phyloP scores from a whole-genome alignment of 1,284 basidiomycete species.

The Cystobasidium pallidum region DNA sequence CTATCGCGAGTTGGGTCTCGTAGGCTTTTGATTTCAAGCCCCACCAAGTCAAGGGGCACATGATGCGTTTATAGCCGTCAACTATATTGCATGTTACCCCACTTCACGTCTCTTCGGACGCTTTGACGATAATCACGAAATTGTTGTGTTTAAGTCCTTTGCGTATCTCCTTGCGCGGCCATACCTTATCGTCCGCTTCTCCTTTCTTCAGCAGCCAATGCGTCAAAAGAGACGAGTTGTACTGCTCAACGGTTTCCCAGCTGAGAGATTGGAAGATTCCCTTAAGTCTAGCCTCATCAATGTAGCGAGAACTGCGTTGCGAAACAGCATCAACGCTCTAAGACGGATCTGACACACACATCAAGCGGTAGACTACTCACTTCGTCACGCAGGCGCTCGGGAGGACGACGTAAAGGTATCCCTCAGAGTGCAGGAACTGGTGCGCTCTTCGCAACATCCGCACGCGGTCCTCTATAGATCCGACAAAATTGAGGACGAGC shows the following conservation, averaged over 20 bases:
- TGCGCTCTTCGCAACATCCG: slow-evolving; percentile 53
- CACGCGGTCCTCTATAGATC: slow-evolving; percentile 54
- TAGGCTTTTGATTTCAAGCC: no score
- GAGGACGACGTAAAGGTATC: slow-evolving; percentile 57
- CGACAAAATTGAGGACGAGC: slow-evolving; percentile 59
- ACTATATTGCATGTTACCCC: no score
- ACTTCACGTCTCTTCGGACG: not conserved
- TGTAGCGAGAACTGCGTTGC: slow-evolving; percentile 55
- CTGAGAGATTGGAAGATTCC: slow-evolving; percentile 55
- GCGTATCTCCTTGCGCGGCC: slow-evolving; percentile 55
- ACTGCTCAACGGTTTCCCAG: slow-evolving; percentile 54
- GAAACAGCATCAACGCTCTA: not conserved
- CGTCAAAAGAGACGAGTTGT: slow-evolving; percentile 56
- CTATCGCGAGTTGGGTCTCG: no score
- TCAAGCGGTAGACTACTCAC: slow-evolving; percentile 20
- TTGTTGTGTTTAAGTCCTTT: slow-evolving; percentile 56
- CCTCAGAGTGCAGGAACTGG: slow-evolving; percentile 50
- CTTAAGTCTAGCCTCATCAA: slow-evolving; percentile 55
- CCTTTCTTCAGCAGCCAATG: slow-evolving; percentile 55
- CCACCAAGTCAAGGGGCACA: no score
- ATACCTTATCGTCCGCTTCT: slow-evolving; percentile 53
- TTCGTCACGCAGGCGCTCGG: slow-evolving; percentile 57
- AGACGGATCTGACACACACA: not conserved
- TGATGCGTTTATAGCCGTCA: no score
- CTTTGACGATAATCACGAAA: slow-evolving; percentile 49